Percentiles rank a stretch among this genome's conserved stretches.
Conservation (phyloP, 495 filamentous ascomycete genomes). For the Hyaloscypha finlandica region DNA sequence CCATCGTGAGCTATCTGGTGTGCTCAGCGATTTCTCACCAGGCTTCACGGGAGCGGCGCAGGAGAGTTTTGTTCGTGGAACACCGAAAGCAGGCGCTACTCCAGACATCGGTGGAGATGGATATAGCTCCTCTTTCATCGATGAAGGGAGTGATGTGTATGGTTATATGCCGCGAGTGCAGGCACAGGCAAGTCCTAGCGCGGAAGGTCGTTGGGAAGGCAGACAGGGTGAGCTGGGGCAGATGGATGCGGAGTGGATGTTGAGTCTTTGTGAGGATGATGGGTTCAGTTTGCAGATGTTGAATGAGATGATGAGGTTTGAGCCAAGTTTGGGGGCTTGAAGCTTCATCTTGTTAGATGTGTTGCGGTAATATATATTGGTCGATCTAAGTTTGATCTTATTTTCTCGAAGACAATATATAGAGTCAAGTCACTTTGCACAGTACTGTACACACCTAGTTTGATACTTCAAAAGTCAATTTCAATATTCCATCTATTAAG, state of each 20-base stretch:
- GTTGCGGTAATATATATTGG: too few species aligned
- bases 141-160: constrained; percentile 20
- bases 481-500: too few species aligned
- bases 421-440: too few species aligned
- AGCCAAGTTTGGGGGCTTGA: constrained; percentile 30
- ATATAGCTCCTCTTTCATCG: not conserved
- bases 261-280: constrained; percentile 30
- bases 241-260: constrained; percentile 33
- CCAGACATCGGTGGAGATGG: not conserved
- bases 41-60: constrained; percentile 21
- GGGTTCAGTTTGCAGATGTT: constrained; percentile 29
- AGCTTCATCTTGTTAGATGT: too few species aligned
- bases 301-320: constrained; percentile 34
- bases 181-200: constrained; percentile 15
- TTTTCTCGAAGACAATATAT: too few species aligned
- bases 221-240: constrained; percentile 27
- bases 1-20: not conserved
- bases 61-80: constrained; percentile 24
- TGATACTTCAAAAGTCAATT: too few species aligned
- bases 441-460: too few species aligned
- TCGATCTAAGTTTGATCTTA: too few species aligned
- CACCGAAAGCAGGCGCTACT: constrained; percentile 10
- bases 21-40: constrained; percentile 12
- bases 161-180: constrained; percentile 24
- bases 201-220: constrained; percentile 25